Base-by-base conservation (phyloP, 2,329 filamentous ascomycete genomes). In the Hymenoscyphus occultus region DNA sequence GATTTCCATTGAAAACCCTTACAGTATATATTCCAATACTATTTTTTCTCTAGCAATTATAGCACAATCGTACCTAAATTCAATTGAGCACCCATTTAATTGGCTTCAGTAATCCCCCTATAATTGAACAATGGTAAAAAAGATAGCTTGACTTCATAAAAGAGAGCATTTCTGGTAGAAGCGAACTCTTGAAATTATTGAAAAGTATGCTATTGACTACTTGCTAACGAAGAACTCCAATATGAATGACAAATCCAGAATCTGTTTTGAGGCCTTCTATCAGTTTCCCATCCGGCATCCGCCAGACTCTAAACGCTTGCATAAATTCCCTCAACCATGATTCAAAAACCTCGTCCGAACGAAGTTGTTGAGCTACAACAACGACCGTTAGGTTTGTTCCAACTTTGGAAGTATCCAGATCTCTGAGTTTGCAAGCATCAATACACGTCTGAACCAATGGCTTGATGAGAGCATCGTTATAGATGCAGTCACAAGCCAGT, bases 401-500 rank as follows among this genome's bases (percentile, higher is more conserved):
- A 6, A 64, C 63, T 62, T 54, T 42, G 66, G 71, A 40, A 19
- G 40, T 13, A n/a, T 66, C 67, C 10, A 56, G 12, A 9, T 39
- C 62, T 40, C 88, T 81, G 16, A 94, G 77, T 10, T 79, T 79
- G 76, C 92, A 96, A 31, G 88, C 83, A 68, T 96, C 90, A 5
- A 82, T 86, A 75, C 91, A 96, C 0, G 92, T 90, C 71, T 89
- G 85, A n/a, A 95, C 90, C 59, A 98, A 85, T 0, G 93, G 92
- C 56, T 85, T 80, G 31, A 98, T 86, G 2, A 98, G 84, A 2
- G 90, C 86, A 70, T 97, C 91, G 77, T 98, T 99, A 81, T 96
- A 99, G 71, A 99, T 90, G 77, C 93, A 97, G 77, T 99, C 95
- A 74, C 92, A 96, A 3, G 93, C 92, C 42, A 98, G 76, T 12